These are phyloP conservation scores for Ophiocytium majus DNA, from an alignment of 352 stramenopile species.

Conservation along the genomic window DNA sequence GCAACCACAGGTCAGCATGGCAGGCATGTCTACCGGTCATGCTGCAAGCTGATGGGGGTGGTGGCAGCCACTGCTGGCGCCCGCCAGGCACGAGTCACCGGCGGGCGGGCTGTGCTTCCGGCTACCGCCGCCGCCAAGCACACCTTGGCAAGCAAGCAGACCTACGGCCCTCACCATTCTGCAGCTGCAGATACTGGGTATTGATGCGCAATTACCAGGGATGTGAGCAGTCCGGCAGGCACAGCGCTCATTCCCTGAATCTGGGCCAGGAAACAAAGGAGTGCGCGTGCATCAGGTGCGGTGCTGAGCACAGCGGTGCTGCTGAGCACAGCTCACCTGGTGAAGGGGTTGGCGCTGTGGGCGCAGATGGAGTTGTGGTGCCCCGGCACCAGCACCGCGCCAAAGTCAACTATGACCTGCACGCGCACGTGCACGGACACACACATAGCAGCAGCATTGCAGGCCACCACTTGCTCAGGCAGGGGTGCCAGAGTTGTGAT, in stretches of 20 bases:
- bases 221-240: background rate
- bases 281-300: no score
- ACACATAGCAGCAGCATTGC: background rate
- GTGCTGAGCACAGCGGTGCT: background rate
- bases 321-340: conserved; percentile 5
- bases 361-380: conserved; percentile 56
- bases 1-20: background rate
- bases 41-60: background rate
- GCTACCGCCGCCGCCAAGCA: no score
- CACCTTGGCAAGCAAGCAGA: no score
- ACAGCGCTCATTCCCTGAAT: background rate
- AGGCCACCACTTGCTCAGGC: background rate
- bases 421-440: background rate
- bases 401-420: conserved; percentile 54
- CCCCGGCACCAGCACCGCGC: conserved; percentile 28
- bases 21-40: background rate
- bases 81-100: no score
- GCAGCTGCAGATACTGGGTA: background rate
- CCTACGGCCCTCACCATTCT: background rate
- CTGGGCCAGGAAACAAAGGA: background rate
- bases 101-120: no score
- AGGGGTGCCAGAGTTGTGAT: no score
- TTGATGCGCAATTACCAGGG: background rate
- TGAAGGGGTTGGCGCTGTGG: conserved; percentile 29
- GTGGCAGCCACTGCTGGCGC: background rate